Conservation (phyloP, 495 filamentous ascomycete genomes). For the Lentithecium fluviatile region DNA sequence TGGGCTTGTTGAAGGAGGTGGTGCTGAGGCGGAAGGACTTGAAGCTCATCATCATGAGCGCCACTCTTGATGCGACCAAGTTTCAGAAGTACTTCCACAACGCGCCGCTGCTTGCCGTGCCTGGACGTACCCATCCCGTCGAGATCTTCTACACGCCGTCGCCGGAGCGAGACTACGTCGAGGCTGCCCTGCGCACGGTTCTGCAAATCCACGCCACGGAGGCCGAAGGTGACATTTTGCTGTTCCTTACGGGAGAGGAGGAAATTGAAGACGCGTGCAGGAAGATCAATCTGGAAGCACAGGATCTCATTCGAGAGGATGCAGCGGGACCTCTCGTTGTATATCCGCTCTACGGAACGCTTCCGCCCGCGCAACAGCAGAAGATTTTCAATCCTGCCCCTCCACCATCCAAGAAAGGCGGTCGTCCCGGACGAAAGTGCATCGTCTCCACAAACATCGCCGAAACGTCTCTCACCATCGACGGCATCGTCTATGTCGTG, state of each 20-base stretch:
- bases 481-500: constrained; percentile 98
- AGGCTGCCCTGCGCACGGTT: constrained; percentile 90
- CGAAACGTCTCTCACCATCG: constrained; percentile 95
- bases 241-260: constrained; percentile 98
- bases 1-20: constrained; percentile 91
- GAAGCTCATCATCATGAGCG: constrained; percentile 98
- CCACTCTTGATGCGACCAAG: constrained; percentile 93
- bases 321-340: constrained; percentile 87
- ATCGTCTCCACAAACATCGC: constrained; percentile 98
- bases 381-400: constrained; percentile 91
- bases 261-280: constrained; percentile 96
- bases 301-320: constrained; percentile 85
- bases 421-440: constrained; percentile 86
- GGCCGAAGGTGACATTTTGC: constrained; percentile 86
- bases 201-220: constrained; percentile 94
- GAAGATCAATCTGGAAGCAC: constrained; percentile 84
- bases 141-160: constrained; percentile 98
- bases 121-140: constrained; percentile 92
- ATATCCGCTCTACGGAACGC: constrained; percentile 90
- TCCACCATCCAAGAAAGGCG: constrained; percentile 65
- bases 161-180: constrained; percentile 94
- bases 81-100: constrained; percentile 98
- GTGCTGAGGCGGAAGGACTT: constrained; percentile 74
- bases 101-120: constrained; percentile 89
- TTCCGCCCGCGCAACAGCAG: constrained; percentile 91